These are phyloP conservation scores for Rutstroemia sp. DNA, from an alignment of 2,329 filamentous ascomycete species.

Conservation along the genomic window DNA sequence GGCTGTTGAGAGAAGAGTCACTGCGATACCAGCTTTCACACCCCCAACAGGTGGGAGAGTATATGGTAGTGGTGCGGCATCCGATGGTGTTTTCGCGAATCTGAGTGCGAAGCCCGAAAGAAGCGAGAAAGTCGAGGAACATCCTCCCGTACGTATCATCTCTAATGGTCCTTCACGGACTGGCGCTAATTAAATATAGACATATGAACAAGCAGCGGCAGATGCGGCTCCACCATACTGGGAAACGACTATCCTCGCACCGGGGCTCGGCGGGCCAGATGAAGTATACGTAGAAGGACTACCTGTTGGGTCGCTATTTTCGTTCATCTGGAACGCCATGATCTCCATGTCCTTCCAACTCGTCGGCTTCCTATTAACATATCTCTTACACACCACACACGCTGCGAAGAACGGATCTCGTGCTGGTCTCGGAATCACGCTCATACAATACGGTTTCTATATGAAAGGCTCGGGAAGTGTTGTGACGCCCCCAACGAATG, in stretches of 20 bases:
- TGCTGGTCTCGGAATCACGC: conserved; percentile 86
- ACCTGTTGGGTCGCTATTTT: conserved; percentile 81
- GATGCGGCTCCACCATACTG: conserved; percentile 96
- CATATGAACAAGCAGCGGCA: conserved; percentile 95
- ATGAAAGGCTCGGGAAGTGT: conserved; percentile 62
- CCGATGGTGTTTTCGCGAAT: conserved; percentile 95
- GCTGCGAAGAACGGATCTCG: conserved; percentile 96
- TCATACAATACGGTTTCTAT: conserved; percentile 95
- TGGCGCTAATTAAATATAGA: conserved; percentile 42
- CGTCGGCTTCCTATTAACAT: conserved; percentile 94
- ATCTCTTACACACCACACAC: conserved; percentile 95
- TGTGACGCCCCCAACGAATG: conserved; percentile 32
- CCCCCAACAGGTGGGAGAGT: conserved; percentile 36
- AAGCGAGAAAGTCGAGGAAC: conserved; percentile 74
- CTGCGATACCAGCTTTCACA: conserved; percentile 24
- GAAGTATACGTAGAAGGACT: conserved; percentile 97
- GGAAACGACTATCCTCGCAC: conserved; percentile 96
- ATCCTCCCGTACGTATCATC: conserved; percentile 72
- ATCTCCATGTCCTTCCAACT: conserved; percentile 97
- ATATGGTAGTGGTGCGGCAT: conserved; percentile 68
- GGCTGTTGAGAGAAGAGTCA: conserved; percentile 20
- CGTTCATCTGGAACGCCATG: conserved; percentile 87
- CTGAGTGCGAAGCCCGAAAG: conserved; percentile 82
- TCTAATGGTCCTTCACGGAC: conserved; percentile 3
- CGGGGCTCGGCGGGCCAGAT: conserved; percentile 80